Percentiles rank a stretch among this genome's conserved stretches.
Conservation (phyloP, 495 filamentous ascomycete genomes). For the Xeromyces bisporus region DNA sequence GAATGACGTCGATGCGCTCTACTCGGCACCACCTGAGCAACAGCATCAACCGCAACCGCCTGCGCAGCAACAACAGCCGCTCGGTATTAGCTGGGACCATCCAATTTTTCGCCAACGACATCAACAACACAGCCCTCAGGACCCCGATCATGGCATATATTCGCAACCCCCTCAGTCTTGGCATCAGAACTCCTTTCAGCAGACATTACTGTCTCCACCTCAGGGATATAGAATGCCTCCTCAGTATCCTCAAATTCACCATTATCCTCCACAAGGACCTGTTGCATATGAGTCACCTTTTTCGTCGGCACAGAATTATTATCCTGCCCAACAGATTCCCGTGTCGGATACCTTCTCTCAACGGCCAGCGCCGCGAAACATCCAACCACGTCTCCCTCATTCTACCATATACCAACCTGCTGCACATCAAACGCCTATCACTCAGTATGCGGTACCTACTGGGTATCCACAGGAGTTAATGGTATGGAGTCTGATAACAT, state of each 20-base stretch:
- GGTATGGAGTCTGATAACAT: slow-evolving; percentile 7
- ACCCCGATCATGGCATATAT: slow-evolving; percentile 19
- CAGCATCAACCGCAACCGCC: slow-evolving; percentile 6
- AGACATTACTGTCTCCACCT: slow-evolving; percentile 6
- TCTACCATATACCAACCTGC: slow-evolving; percentile 6
- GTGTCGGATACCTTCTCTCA: slow-evolving; percentile 16
- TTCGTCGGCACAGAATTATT: slow-evolving; percentile 18
- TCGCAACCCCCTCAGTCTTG: slow-evolving; percentile 20
- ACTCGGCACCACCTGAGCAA: slow-evolving; percentile 7
- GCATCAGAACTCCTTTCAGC: slow-evolving; percentile 18
- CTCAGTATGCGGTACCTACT: slow-evolving; percentile 13
- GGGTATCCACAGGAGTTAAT: slow-evolving; percentile 12
- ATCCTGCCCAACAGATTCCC: slow-evolving; percentile 15
- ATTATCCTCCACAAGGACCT: slow-evolving; percentile 19
- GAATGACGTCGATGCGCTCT: slow-evolving; percentile 22
- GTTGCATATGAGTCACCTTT: slow-evolving; percentile 22
- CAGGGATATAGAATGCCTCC: slow-evolving; percentile 12
- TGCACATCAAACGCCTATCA: slow-evolving; percentile 8
- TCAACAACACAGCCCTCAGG: slow-evolving; percentile 13
- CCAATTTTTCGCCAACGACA: slow-evolving; percentile 17
- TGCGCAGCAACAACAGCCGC: slow-evolving; percentile 15
- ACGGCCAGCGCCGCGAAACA: slow-evolving; percentile 7
- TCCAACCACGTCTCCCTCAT: slow-evolving; percentile 12
- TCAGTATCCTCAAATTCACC: slow-evolving; percentile 21
- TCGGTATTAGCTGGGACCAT: slow-evolving; percentile 23